A percentile compares a stretch with the other conserved stretches of the same genome.
These are phyloP conservation scores for Yamadazyma olivae DNA, from an alignment of 805 yeast genomes.

Conservation along the genomic window DNA sequence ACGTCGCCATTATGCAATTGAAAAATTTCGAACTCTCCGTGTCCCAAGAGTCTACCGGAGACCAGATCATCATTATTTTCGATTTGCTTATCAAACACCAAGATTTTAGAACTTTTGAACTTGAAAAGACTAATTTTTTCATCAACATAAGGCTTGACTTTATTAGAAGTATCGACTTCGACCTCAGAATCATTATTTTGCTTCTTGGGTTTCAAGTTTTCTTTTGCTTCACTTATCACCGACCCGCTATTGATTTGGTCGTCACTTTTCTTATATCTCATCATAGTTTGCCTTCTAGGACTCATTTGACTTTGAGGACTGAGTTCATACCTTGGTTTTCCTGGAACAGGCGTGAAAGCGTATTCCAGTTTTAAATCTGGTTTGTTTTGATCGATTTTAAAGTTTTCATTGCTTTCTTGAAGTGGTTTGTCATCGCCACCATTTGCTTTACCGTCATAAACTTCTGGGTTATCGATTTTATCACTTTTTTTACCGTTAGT, in stretches of 20 bases:
- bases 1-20: constrained; percentile 56
- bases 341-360: too few relatives aligned
- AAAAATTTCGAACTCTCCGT: constrained; percentile 58
- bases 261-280: constrained; percentile 34
- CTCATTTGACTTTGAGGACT: too few relatives aligned
- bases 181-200: neutral
- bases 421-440: neutral
- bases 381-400: too few relatives aligned
- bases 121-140: constrained; percentile 35
- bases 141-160: constrained; percentile 20
- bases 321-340: too few relatives aligned
- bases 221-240: constrained; percentile 26
- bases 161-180: constrained; percentile 2
- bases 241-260: constrained; percentile 16
- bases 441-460: neutral
- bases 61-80: constrained; percentile 9
- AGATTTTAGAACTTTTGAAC: constrained; percentile 27
- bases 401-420: neutral
- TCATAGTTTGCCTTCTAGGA: constrained; percentile 37
- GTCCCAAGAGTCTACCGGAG: constrained; percentile 52
- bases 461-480: too few relatives aligned
- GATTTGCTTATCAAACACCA: constrained; percentile 34
- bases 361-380: too few relatives aligned
- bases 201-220: constrained; percentile 18
- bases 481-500: too few relatives aligned